Evolutionary conservation across 208 protist species (phyloP).

Genomic region (Acanthamoeba rhysodes): DNA sequence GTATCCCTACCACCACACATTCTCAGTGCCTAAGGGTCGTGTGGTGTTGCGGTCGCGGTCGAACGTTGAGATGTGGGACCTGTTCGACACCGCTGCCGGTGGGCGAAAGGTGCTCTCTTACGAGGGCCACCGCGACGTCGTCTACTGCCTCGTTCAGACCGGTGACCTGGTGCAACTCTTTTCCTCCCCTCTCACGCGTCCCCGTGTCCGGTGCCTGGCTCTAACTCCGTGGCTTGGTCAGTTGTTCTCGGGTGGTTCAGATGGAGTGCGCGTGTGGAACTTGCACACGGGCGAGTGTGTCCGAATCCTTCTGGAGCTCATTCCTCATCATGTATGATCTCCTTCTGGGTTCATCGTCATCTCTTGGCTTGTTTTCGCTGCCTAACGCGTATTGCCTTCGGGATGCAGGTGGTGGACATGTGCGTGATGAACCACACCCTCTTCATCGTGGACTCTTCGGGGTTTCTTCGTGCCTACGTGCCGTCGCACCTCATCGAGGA

Average conservation of each 20-base stretch:
- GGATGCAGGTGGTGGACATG: constrained; percentile 13
- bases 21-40: not conserved
- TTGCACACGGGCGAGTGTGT: constrained; percentile 21
- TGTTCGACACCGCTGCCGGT: not conserved
- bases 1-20: not conserved
- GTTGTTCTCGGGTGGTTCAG: not conserved
- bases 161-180: not conserved
- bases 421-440: constrained; percentile 19
- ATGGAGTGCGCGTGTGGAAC: constrained; percentile 12
- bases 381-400: not conserved
- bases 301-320: not conserved
- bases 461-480: constrained; percentile 19
- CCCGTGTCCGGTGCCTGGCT: not conserved
- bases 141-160: not conserved
- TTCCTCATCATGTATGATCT: not conserved
- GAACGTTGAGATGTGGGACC: not conserved
- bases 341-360: not conserved
- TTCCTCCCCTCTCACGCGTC: not conserved
- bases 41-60: constrained; percentile 1
- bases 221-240: not conserved
- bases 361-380: not conserved
- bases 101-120: not conserved
- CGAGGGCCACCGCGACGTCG: constrained; percentile 14
- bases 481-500: not conserved
- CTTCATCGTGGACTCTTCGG: not conserved